Evolutionary conservation across 2,329 filamentous ascomycete genomes (phyloP).

Genomic region (Colletotrichum nymphaeae): DNA sequence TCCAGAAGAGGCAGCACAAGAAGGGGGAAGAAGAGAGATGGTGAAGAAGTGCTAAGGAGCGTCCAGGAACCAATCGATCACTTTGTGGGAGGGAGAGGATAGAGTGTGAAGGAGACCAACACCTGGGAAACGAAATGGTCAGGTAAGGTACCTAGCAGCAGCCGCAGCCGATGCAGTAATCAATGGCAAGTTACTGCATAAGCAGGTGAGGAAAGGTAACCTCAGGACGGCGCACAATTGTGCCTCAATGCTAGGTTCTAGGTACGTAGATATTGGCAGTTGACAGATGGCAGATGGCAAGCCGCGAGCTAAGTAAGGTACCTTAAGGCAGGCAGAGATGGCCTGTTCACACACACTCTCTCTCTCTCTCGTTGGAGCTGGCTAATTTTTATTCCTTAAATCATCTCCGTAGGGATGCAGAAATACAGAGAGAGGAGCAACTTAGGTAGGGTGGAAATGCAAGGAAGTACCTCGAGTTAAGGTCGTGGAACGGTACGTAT

Average conservation of each 20-base stretch:
- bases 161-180: neutral
- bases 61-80: slow-evolving; percentile 19
- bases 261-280: slow-evolving; percentile 19
- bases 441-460: neutral
- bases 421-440: neutral
- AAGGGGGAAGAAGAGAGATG: neutral
- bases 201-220: neutral
- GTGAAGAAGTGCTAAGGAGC: slow-evolving; percentile 15
- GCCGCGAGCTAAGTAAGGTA: too few relatives aligned
- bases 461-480: slow-evolving; percentile 25
- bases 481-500: slow-evolving; percentile 2
- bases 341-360: neutral
- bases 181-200: neutral
- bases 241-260: too few relatives aligned
- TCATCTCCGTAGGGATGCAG: neutral
- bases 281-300: neutral
- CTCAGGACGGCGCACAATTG: neutral
- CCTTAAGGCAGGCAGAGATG: slow-evolving; percentile 17
- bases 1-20: slow-evolving; percentile 7
- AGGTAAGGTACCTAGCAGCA: neutral
- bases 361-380: slow-evolving; percentile 6
- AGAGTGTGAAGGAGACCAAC: neutral
- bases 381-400: neutral
- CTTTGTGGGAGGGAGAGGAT: slow-evolving; percentile 2
- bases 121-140: neutral